These are phyloP conservation scores for Epicoccum nigrum DNA, from an alignment of 2,329 filamentous ascomycete species.

Conservation along the genomic window DNA sequence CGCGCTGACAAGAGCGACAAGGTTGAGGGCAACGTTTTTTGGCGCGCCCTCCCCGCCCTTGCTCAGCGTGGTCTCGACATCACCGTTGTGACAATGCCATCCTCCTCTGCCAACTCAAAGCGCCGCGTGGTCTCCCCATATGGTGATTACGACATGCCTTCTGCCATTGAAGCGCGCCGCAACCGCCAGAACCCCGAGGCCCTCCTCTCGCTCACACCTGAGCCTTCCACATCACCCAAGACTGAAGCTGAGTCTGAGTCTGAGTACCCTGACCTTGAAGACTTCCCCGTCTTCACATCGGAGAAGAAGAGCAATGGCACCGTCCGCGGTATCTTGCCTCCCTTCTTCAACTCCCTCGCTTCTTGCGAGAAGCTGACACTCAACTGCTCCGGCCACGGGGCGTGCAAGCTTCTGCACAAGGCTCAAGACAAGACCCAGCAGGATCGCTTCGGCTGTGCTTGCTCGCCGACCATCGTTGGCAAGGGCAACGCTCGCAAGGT, in stretches of 20 bases:
- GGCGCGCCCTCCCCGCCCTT: conserved; percentile 21
- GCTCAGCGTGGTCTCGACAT: conserved; percentile 32
- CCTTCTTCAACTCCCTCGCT: conserved; percentile 75
- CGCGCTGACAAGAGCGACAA: conserved; percentile 31
- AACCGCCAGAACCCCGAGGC: conserved; percentile 40
- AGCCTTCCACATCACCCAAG: conserved; percentile 35
- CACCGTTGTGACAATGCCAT: conserved; percentile 49
- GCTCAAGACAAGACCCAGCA: conserved; percentile 47
- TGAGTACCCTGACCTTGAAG: conserved; percentile 34
- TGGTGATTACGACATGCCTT: conserved; percentile 42
- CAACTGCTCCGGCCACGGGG: conserved; percentile 82
- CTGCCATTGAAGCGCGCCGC: conserved; percentile 27
- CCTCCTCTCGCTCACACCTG: conserved; percentile 34
- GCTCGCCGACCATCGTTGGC: conserved; percentile 64
- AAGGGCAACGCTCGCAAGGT: conserved; percentile 59
- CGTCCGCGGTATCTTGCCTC: conserved; percentile 63
- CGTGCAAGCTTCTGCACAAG: conserved; percentile 72
- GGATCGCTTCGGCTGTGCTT: conserved; percentile 81
- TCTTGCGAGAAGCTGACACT: conserved; percentile 73
- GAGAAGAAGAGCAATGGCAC: conserved; percentile 38
- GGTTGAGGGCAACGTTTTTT: conserved; percentile 21
- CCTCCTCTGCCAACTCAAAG: conserved; percentile 38
- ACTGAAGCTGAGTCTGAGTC: too few species aligned
- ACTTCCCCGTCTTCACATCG: conserved; percentile 33
- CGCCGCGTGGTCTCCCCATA: conserved; percentile 40